These are phyloP conservation scores for Calonectria pseudoreteaudii DNA, from an alignment of 2,329 filamentous ascomycete genomes.

Conservation along the genomic window DNA sequence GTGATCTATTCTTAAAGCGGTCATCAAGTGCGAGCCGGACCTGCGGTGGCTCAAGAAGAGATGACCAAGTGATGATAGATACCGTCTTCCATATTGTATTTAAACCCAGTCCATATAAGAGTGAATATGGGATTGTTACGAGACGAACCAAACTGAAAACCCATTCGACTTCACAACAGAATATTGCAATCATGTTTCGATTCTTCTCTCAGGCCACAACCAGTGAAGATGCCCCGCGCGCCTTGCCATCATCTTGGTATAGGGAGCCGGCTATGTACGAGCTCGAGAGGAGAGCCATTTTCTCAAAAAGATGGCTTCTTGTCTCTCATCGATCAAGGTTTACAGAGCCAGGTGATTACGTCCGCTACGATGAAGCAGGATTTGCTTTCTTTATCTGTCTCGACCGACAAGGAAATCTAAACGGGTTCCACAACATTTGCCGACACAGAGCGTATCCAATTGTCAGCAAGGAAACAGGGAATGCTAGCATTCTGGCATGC, in stretches of 20 bases:
- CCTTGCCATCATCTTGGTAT: slow-evolving; percentile 63
- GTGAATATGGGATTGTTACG: not conserved
- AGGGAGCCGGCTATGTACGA: slow-evolving; percentile 61
- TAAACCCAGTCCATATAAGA: not conserved
- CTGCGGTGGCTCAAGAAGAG: not conserved
- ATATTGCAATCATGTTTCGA: not conserved
- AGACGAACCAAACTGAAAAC: not conserved
- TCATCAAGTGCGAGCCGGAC: not conserved
- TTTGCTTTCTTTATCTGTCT: slow-evolving; percentile 65
- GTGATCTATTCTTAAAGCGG: not conserved
- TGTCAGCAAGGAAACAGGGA: slow-evolving; percentile 61
- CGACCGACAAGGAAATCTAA: slow-evolving; percentile 63
- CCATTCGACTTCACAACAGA: not conserved
- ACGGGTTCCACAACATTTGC: slow-evolving; percentile 74
- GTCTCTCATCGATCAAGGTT: slow-evolving; percentile 63
- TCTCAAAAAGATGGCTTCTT: slow-evolving; percentile 65
- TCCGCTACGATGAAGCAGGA: slow-evolving; percentile 64
- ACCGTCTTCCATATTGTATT: not conserved
- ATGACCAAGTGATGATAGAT: not conserved
- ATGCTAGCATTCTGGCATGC: slow-evolving; percentile 65
- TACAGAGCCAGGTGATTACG: slow-evolving; percentile 63
- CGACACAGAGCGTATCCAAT: slow-evolving; percentile 71
- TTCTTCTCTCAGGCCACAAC: not conserved
- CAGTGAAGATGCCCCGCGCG: slow-evolving; percentile 27
- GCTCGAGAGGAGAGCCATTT: slow-evolving; percentile 65